phyloP scores from a whole-genome alignment of 2,329 filamentous ascomycete genomes.

The Gliomastix tumulicola region DNA sequence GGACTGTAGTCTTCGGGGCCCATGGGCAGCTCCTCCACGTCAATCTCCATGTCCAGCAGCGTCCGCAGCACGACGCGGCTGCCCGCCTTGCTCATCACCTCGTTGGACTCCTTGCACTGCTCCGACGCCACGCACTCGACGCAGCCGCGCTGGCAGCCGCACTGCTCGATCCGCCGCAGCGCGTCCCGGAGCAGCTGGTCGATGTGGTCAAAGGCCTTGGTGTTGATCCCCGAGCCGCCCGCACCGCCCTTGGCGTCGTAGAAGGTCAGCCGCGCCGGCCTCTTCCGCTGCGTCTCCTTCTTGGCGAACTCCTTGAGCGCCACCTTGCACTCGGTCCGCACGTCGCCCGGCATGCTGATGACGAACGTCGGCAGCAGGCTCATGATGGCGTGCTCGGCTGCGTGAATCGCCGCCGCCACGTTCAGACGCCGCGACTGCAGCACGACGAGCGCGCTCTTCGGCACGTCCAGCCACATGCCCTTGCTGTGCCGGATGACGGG shows the following conservation, averaged over 20 bases:
- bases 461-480: slow-evolving; percentile 94
- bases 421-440: slow-evolving; percentile 67
- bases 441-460: slow-evolving; percentile 70
- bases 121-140: slow-evolving; percentile 86
- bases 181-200: slow-evolving; percentile 73
- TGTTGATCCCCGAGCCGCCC: slow-evolving; percentile 76
- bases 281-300: slow-evolving; percentile 62
- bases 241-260: slow-evolving; percentile 92
- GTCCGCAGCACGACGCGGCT: slow-evolving; percentile 74
- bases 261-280: slow-evolving; percentile 83
- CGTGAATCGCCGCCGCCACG: slow-evolving; percentile 84
- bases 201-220: slow-evolving; percentile 90
- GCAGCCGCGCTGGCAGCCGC: slow-evolving; percentile 73
- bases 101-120: slow-evolving; percentile 76
- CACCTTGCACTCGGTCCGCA: slow-evolving; percentile 90
- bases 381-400: slow-evolving; percentile 86
- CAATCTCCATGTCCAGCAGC: slow-evolving; percentile 69
- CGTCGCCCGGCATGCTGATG: slow-evolving; percentile 81
- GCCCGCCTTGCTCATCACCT: slow-evolving; percentile 90
- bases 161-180: slow-evolving; percentile 67
- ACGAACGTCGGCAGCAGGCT: slow-evolving; percentile 87
- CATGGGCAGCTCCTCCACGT: slow-evolving; percentile 79
- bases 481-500: slow-evolving; percentile 79
- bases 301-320: slow-evolving; percentile 80
- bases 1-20: slow-evolving; percentile 67